These are phyloP conservation scores for Pseudonectria buxi DNA, from an alignment of 2,329 filamentous ascomycete species.

Conservation along the genomic window DNA sequence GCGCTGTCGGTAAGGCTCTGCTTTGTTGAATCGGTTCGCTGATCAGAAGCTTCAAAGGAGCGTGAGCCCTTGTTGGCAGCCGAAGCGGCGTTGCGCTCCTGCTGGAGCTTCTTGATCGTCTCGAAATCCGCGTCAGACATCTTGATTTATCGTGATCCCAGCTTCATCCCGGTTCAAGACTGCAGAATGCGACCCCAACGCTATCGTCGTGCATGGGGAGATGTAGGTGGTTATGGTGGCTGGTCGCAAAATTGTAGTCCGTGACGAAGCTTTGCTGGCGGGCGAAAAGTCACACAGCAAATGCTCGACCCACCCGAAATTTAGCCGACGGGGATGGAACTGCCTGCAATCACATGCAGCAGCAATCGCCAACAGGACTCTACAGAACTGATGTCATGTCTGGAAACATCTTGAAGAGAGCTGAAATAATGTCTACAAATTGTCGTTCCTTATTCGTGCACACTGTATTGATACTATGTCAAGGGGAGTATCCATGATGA, in stretches of 20 bases:
- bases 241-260: constrained; percentile 24
- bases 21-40: constrained; percentile 85
- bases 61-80: constrained; percentile 75
- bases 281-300: constrained; percentile 25
- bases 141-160: constrained; percentile 31
- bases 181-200: constrained; percentile 28
- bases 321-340: constrained; percentile 23
- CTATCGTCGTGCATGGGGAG: constrained; percentile 32
- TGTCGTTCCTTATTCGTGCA: too few relatives aligned
- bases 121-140: constrained; percentile 82
- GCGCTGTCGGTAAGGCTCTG: constrained; percentile 84
- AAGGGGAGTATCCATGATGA: too few relatives aligned
- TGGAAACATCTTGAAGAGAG: too few relatives aligned
- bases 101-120: constrained; percentile 78
- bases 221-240: constrained; percentile 18
- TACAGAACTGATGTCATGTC: constrained; percentile 4
- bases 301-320: constrained; percentile 18
- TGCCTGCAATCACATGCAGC: constrained; percentile 5
- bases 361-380: constrained; percentile 1
- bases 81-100: constrained; percentile 80
- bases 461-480: too few relatives aligned
- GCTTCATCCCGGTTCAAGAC: constrained; percentile 38
- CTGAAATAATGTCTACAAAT: too few relatives aligned
- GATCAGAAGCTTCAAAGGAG: constrained; percentile 69
- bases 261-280: constrained; percentile 23